Percentiles rank a stretch among this genome's conserved stretches.
Evolutionary conservation across 2,329 filamentous ascomycete genomes (phyloP).

Genomic region (Davidsoniella eucalypti): DNA sequence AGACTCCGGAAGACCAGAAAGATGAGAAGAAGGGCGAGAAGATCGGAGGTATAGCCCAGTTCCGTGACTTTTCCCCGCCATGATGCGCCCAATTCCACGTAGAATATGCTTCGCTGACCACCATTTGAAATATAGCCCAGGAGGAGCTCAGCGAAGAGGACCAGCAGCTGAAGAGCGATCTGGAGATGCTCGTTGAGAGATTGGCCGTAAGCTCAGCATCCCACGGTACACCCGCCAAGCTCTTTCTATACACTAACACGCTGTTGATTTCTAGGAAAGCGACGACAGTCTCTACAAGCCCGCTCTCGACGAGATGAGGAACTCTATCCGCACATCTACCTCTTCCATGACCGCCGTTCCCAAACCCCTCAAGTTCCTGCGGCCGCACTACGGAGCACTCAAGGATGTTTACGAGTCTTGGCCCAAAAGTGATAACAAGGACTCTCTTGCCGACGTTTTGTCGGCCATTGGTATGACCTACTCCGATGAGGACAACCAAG

Average conservation of each 20-base stretch:
- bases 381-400: conserved; percentile 87
- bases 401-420: conserved; percentile 80
- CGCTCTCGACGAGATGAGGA: conserved; percentile 90
- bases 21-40: conserved; percentile 38
- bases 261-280: conserved; percentile 46
- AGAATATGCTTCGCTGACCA: not conserved
- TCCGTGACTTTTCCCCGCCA: conserved; percentile 16
- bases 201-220: conserved; percentile 47
- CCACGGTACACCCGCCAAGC: not conserved
- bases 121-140: conserved; percentile 21
- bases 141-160: conserved; percentile 97
- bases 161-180: conserved; percentile 92
- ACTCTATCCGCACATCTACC: conserved; percentile 95
- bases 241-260: conserved; percentile 4
- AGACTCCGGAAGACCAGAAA: conserved; percentile 49
- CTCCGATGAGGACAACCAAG: conserved; percentile 87
- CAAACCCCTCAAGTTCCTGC: conserved; percentile 93
- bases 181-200: conserved; percentile 94
- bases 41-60: conserved; percentile 26
- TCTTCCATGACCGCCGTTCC: conserved; percentile 99
- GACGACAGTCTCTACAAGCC: conserved; percentile 80
- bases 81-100: too few species aligned
- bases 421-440: conserved; percentile 72
- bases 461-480: conserved; percentile 99
- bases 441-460: conserved; percentile 78